Evolutionary conservation across 2,329 filamentous ascomycete species (phyloP), one percentile per base, ranked within the genome.

Genomic region (Xylariaceae sp.): DNA sequence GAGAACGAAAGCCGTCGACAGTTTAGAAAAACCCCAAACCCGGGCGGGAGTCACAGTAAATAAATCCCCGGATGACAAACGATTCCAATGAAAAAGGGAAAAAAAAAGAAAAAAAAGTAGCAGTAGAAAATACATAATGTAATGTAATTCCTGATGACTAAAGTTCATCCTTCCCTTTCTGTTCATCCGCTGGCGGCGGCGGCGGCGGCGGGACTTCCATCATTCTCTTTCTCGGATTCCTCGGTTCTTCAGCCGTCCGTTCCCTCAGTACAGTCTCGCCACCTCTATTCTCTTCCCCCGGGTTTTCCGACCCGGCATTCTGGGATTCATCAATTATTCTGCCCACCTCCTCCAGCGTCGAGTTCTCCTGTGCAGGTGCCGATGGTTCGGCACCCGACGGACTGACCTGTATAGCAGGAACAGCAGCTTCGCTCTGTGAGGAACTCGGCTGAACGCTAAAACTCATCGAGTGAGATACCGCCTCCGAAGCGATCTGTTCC

Each of bases 301-400:
- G 9, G n/a, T 50, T 52, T 54, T 37, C 51, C 27, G 27, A n/a
- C 7, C 40, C 9, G 19, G 19, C 19, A 6, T 19, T 31, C 12
- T 57, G 46, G 26, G 52, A 40, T 37, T 55, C 56, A 48, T 78
- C 76, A 46, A 84, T 74, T 44, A 83, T 76, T 64, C 74, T 77
- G 37, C 76, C 78, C 26, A 89, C 73, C 58, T 80, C 69, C 37
- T 82, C 79, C 6, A 78, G 66, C 62, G 82, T 65, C 6, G 73
- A 72, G 9, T 75, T 74, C 12, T 63, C 64, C 27, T 51, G 61
- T 32, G 62, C 60, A 11, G 43, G 37, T 34, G 35, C 50, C 35
- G 57, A 49, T 27, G 57, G 54, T 37, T 58, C 48, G 4, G 8
- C 46, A 32, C 53, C 40, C 26, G 51, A 50, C 27, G 43, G 42